Evolutionary conservation across 805 yeast genomes (phyloP), one percentile per base, ranked within the genome.

Genomic region (Wickerhamomyces hampshirensis): DNA sequence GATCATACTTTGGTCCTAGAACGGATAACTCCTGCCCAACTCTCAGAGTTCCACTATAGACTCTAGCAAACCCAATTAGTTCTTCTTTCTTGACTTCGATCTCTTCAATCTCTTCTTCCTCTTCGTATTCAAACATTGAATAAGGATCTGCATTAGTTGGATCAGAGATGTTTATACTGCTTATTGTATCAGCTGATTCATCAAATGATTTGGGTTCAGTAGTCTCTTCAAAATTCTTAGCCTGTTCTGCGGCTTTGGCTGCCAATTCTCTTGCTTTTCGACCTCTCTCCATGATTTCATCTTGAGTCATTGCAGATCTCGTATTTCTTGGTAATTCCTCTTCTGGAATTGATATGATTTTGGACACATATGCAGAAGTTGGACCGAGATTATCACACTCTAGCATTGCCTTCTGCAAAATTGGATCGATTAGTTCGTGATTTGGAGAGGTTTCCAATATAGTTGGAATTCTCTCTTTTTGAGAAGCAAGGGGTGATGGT

Each of bases 1-100:
- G 94, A 53, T 84, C 82, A 56, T 80, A 91, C 51, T 85, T 83
- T 2, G 99, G 98, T 1, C 93, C 94, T 17, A 91, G 64, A 6
- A 89, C 80, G 4, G 80, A 68, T 10, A 93, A 63, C 34, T 73
- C 74, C 51, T 86, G 87, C 0, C 97, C 97, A 17, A 75, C 74
- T 19, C 68, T 60, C 23, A 93, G 60, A 0, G 87, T 74, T 4
- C 99, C 99, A 42, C 95, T 80, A 55, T 81, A 93, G 0, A 93
- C 71, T 52, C 99, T 74, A 0, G 96, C 80, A 58, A 91, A 85
- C 0, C 95, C 98, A 44, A 93, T 75, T 39, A 91, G 60, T 1
- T 77, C 83, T 51, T 89, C 96, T 26, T 65, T 66, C 44, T 43
- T 50, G 26, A 39, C 45, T 24, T 67, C 69, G 7, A 60, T 52